A percentile compares a stretch with the other conserved stretches of the same genome.
Evolutionary conservation across 768 basidiomycete genomes (phyloP).

Genomic region (Mycena olivaceomarginata): DNA sequence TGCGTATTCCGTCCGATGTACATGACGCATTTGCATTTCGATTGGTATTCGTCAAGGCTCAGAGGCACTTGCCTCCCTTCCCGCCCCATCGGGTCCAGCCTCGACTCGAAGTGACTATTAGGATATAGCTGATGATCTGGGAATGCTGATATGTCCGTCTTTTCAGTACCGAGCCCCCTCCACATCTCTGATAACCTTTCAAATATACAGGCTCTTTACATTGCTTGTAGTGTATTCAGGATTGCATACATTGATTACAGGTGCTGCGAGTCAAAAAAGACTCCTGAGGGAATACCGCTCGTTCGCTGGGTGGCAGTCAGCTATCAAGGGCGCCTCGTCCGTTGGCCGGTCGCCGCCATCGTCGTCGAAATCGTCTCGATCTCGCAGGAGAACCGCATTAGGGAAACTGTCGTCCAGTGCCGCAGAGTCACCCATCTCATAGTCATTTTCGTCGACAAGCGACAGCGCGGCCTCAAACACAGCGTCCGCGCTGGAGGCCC

Average conservation of each 20-base stretch:
- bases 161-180: no score
- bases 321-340: conserved; percentile 29
- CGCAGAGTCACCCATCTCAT: conserved; percentile 55
- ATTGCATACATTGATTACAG: background rate
- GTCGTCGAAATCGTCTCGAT: conserved; percentile 59
- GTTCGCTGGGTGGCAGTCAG: conserved; percentile 2
- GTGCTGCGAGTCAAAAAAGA: conserved; percentile 13
- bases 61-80: no score
- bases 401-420: conserved; percentile 49
- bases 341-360: conserved; percentile 55
- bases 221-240: background rate
- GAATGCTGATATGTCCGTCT: no score
- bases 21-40: no score
- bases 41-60: no score
- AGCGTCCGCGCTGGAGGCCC: conserved; percentile 61
- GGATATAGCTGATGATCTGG: no score
- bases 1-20: no score
- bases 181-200: background rate
- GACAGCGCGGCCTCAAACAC: conserved; percentile 69
- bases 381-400: conserved; percentile 56
- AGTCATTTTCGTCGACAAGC: conserved; percentile 43
- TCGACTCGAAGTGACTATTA: no score
- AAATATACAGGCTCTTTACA: background rate
- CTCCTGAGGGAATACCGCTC: conserved; percentile 1
- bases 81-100: no score